Evolutionary conservation across 305 asterid genomes (phyloP), one percentile per base, ranked within the genome.

Genomic region (Fraxinus platypoda): DNA sequence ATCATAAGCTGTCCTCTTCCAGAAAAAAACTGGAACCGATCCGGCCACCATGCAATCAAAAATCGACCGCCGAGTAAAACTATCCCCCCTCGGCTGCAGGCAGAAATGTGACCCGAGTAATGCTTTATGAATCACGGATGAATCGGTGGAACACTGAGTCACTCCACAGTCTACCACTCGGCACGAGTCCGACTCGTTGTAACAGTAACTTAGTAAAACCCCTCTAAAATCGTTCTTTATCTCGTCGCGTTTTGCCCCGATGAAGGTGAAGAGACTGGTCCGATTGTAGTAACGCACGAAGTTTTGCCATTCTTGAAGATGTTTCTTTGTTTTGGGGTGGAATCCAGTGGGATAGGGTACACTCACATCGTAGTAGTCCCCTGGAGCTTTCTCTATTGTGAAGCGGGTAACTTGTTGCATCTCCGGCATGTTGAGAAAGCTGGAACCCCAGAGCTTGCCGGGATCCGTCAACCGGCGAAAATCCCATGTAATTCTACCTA

Each of bases 341-440:
- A 94, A 94, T 77, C 97, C 98, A 11, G 97, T 90, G 57, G 98
- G 98, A 83, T 94, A 93, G 12, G 98, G 98, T 11, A 94, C 91
- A 75, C 92, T 84, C 19, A 94, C 86, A 76, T 94, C 98, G 86
- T 84, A 87, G 41, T 87, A 86, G 64, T 89, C 93, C 75, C 97
- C 90, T 0, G 93, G 92, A 19, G 89, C 90, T 72, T 84, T 92
- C 90, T 94, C 98, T 0, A 93, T 85, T 43, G 90, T 89, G 75
- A 94, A 90, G 17, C 97, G 90, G 3, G 81, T 80, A 41, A 94
- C 90, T 23, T 84, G 90, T 87, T 84, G 87, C 98, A 94, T 93
- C 82, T 77, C 83, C 6, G 92, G 90, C 90, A 88, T 87, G 84
- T 94, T 89, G 11, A 94, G 91, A 62, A 92, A 90, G 76, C 92